Evolutionary conservation across 1,284 basidiomycete species (phyloP).

Genomic region (Vanrija humicola): DNA sequence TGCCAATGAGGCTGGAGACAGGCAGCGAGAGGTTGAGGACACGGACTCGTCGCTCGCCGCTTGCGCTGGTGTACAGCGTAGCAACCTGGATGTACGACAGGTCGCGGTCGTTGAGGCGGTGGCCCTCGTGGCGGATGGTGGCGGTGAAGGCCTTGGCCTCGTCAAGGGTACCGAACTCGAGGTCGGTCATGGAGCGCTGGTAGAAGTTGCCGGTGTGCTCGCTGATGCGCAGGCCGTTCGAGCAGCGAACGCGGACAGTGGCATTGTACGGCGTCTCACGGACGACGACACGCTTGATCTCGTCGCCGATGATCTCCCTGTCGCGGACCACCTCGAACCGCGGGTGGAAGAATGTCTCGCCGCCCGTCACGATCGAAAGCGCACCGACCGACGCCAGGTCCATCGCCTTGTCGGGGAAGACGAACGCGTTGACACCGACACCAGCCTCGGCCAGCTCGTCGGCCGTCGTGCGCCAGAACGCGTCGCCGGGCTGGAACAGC

Average conservation of each 20-base stretch:
- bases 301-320: slow-evolving; percentile 62
- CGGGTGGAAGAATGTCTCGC: slow-evolving; percentile 89
- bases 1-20: slow-evolving; percentile 77
- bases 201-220: slow-evolving; percentile 79
- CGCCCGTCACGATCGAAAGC: slow-evolving; percentile 76
- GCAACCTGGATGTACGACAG: slow-evolving; percentile 88
- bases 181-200: slow-evolving; percentile 67
- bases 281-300: slow-evolving; percentile 66
- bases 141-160: slow-evolving; percentile 75
- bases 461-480: slow-evolving; percentile 74
- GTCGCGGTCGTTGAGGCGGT: slow-evolving; percentile 64
- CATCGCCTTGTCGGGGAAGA: slow-evolving; percentile 76
- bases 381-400: slow-evolving; percentile 84
- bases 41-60: slow-evolving; percentile 79
- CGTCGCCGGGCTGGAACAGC: slow-evolving; percentile 70
- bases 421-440: slow-evolving; percentile 83
- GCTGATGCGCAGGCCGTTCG: slow-evolving; percentile 71
- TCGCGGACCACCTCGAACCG: slow-evolving; percentile 75
- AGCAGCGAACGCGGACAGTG: slow-evolving; percentile 77
- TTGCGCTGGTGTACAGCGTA: slow-evolving; percentile 75
- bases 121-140: slow-evolving; percentile 59
- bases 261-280: slow-evolving; percentile 79
- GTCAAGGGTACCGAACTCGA: slow-evolving; percentile 76
- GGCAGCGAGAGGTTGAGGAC: slow-evolving; percentile 79
- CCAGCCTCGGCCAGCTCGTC: slow-evolving; percentile 87